Evolutionary conservation across 163 green algal species (phyloP).

Genomic region (Chlorella variabilis): DNA sequence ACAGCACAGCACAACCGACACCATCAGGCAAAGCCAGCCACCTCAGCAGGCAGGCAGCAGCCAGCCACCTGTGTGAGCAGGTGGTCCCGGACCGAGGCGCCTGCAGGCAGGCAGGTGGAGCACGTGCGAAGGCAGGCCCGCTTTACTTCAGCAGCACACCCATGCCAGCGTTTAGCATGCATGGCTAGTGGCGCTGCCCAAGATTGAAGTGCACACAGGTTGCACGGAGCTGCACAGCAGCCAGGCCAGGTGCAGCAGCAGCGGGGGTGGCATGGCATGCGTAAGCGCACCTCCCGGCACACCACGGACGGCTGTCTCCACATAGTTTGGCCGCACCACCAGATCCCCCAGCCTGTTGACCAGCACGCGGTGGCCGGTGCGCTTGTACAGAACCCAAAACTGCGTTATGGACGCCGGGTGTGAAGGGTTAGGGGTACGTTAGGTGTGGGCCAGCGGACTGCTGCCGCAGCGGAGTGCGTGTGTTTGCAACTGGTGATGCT

Average conservation of each 20-base stretch:
- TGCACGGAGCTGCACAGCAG: neutral
- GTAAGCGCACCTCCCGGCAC: neutral
- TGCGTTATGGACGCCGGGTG: no score
- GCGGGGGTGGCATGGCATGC: no score
- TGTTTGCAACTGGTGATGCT: no score
- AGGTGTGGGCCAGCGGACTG: no score
- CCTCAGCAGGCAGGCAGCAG: no score
- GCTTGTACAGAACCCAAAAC: constrained; percentile 46
- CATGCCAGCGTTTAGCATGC: no score
- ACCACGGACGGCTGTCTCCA: constrained; percentile 29
- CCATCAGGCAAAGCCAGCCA: no score
- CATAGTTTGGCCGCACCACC: constrained; percentile 40
- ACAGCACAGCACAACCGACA: no score
- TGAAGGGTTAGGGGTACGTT: no score
- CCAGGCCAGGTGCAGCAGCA: no score
- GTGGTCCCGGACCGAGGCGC: constrained; percentile 41
- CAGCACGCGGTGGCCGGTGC: constrained; percentile 51
- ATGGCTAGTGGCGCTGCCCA: neutral
- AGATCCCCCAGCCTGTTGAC: constrained; percentile 56
- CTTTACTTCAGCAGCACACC: no score
- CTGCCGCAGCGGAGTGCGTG: no score
- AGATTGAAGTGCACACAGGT: neutral
- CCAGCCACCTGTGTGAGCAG: constrained; percentile 30
- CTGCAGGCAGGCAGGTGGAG: neutral
- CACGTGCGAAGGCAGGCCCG: neutral